Evolutionary conservation across 495 filamentous ascomycete species (phyloP).

Genomic region (Evernia prunastri): DNA sequence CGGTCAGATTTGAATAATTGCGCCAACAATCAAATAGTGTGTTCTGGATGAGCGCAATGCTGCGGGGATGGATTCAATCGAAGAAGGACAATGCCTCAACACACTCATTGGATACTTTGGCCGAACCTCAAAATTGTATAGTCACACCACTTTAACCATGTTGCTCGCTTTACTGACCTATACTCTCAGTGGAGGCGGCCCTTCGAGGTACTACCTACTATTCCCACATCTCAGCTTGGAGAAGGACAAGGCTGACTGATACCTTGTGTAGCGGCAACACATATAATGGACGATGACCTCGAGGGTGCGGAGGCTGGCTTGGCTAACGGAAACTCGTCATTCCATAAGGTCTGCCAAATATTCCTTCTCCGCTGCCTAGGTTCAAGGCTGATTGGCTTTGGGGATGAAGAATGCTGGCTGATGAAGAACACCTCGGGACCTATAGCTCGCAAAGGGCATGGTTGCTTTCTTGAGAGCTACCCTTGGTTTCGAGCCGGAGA

Average conservation of each 20-base stretch:
- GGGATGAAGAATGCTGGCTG: constrained; percentile 21
- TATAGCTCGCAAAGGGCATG: constrained; percentile 69
- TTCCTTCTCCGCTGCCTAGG: constrained; percentile 6
- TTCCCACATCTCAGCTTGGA: constrained; percentile 35
- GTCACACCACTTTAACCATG: constrained; percentile 20
- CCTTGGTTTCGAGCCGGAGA: constrained; percentile 88
- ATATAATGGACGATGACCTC: constrained; percentile 93
- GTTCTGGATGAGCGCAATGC: constrained; percentile 30
- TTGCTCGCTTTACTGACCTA: constrained; percentile 10
- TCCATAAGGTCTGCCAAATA: constrained; percentile 59
- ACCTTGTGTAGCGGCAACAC: constrained; percentile 39
- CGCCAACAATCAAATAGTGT: background rate
- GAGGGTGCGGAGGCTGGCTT: constrained; percentile 74
- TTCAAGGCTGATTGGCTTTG: constrained; percentile 21
- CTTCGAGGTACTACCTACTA: constrained; percentile 33
- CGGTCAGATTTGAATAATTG: background rate
- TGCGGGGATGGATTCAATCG: constrained; percentile 53
- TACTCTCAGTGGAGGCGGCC: constrained; percentile 53
- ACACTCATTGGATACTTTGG: constrained; percentile 51
- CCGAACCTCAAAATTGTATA: constrained; percentile 56
- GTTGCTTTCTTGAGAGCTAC: constrained; percentile 79
- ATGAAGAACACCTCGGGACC: constrained; percentile 15
- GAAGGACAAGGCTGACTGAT: constrained; percentile 18
- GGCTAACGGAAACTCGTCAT: constrained; percentile 70
- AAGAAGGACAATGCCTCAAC: constrained; percentile 48